phyloP scores from a whole-genome alignment of 2,329 filamentous ascomycete genomes.

The Monosporascus ibericus region DNA sequence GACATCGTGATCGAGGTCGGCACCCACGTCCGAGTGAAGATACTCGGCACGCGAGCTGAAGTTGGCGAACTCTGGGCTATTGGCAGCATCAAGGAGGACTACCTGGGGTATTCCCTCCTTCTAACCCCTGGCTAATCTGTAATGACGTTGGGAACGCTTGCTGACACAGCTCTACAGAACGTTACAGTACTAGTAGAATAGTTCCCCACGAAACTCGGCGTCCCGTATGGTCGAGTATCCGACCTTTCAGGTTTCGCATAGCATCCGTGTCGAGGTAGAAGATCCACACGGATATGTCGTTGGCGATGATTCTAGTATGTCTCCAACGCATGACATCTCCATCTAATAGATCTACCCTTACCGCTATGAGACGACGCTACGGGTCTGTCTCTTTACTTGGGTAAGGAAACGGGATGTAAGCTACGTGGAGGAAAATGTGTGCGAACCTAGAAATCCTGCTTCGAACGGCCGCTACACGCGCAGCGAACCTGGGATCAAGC shows the following conservation, averaged over 20 bases:
- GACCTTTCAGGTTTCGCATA: background rate
- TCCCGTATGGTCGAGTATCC: background rate
- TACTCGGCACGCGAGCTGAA: constrained; percentile 89
- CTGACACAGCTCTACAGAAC: constrained; percentile 12
- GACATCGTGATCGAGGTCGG: constrained; percentile 91
- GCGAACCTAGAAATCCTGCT: too few relatives aligned
- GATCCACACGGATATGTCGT: background rate
- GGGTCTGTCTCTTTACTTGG: too few relatives aligned
- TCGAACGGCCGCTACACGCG: too few relatives aligned
- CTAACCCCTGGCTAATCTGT: constrained; percentile 1
- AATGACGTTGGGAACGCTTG: background rate
- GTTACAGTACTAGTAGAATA: constrained; percentile 17
- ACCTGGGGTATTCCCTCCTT: constrained; percentile 50
- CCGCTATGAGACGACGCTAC: too few relatives aligned
- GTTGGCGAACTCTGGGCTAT: constrained; percentile 95
- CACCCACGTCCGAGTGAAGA: constrained; percentile 87
- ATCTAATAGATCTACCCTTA: too few relatives aligned
- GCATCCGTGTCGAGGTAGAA: background rate
- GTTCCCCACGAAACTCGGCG: background rate
- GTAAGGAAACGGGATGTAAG: too few relatives aligned
- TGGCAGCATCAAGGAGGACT: constrained; percentile 89
- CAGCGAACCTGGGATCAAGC: too few relatives aligned
- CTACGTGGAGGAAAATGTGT: too few relatives aligned
- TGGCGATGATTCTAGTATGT: too few relatives aligned
- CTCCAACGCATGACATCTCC: too few relatives aligned